Conservation (phyloP, 2,329 filamentous ascomycete species). For the Diplocarpon mali region DNA sequence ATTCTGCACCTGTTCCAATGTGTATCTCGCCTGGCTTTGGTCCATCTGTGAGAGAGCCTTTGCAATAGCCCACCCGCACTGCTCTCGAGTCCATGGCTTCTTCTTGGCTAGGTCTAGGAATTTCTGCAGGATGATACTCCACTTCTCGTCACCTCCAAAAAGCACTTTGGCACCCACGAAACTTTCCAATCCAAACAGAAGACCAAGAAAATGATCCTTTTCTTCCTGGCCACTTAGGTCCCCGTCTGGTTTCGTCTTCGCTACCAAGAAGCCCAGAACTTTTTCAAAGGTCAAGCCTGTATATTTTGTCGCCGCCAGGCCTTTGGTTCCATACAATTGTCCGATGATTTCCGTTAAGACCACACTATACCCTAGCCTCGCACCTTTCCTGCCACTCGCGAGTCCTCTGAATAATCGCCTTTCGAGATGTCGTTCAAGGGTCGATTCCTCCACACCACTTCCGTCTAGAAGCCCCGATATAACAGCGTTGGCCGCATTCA, state of each 20-base stretch:
- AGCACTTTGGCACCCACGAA: conserved; percentile 71
- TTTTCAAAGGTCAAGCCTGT: conserved; percentile 46
- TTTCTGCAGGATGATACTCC: conserved; percentile 58
- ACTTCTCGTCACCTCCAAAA: conserved; percentile 47
- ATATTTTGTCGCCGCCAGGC: conserved; percentile 36
- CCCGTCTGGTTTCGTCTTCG: conserved; percentile 43
- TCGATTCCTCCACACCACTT: conserved; percentile 38
- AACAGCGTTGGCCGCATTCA: conserved; percentile 47
- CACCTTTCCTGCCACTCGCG: conserved; percentile 80
- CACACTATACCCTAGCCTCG: conserved; percentile 78
- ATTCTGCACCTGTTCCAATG: conserved; percentile 50
- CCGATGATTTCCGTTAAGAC: conserved; percentile 73
- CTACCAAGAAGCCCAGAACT: conserved; percentile 40
- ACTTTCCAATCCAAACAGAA: conserved; percentile 77
- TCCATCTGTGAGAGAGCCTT: conserved; percentile 56
- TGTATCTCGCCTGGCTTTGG: conserved; percentile 43
- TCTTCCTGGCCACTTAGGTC: conserved; percentile 61
- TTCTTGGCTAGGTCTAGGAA: conserved; percentile 65
- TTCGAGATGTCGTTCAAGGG: conserved; percentile 47
- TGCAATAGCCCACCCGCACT: conserved; percentile 75
- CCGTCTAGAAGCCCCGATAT: conserved; percentile 43
- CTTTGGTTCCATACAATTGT: conserved; percentile 50
- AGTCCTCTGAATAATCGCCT: conserved; percentile 74
- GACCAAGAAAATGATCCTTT: conserved; percentile 73
- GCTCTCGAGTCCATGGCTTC: conserved; percentile 81